Base-by-base conservation (phyloP, 2,329 filamentous ascomycete species). In the Fusarium sp. region DNA sequence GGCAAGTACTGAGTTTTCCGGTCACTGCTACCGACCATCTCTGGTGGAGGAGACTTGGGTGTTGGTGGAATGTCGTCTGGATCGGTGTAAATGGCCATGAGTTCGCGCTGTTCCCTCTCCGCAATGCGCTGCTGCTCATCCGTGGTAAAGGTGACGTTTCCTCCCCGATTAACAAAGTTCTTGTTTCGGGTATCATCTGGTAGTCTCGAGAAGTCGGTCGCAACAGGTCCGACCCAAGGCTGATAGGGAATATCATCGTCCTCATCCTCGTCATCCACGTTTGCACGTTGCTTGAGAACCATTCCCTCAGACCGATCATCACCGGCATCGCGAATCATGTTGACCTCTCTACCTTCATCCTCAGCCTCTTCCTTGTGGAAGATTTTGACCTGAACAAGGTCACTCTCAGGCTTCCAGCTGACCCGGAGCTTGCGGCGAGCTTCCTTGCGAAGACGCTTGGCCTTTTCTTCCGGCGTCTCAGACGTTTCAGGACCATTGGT, bases 251-350 rank as follows among this genome's bases (percentile, higher is more conserved):
- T 78, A 63, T 90, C 88, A 27, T 89, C 88, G 1, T 92, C 90
- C 13, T 91, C 88, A 1, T 91, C 89, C 3, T 90, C 88, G 52
- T 86, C 84, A 31, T 86, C 85, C 9, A 86, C 84, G 54, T 80
- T 71, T 22, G 80, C 81, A n/a, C 87, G 85, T 72, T 88, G 86
- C 77, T 91, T 92, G 62, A 92, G 84, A 75, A 92, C 91, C 85
- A 93, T 91, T 58, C 93, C 92, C 78, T 94, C 94, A 6, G 91
- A 91, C 59, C 91, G 91, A 77, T 94, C 92, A 79, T 95, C 93
- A 33, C 89, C 89, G 5, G 92, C 92, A 80, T 95, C 93, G 58
- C 90, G 90, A 45, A 92, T 88, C 87, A 94, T 91, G 77, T 91
- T 92, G 65, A 88, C 86, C 63, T 90, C 89, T 65, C 93, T 88